phyloP scores from a whole-genome alignment of 2,329 filamentous ascomycete genomes.

The Verticillium zaregamsianum region DNA sequence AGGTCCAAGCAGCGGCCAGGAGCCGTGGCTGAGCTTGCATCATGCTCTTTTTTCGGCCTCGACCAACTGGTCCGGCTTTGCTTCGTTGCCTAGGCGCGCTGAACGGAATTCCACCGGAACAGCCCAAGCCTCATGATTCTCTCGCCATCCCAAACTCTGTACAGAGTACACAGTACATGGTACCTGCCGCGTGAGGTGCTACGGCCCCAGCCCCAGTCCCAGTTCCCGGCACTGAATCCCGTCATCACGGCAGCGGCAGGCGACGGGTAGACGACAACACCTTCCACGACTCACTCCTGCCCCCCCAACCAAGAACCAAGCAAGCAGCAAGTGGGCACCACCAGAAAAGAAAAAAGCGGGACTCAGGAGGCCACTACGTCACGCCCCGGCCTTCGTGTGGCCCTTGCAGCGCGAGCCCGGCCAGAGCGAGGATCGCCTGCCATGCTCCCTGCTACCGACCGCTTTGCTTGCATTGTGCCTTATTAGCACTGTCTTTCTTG shows the following conservation, averaged over 20 bases:
- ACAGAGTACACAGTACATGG: not conserved
- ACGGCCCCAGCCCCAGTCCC: not conserved
- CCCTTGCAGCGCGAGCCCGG: slow-evolving; percentile 9
- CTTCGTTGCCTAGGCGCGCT: not conserved
- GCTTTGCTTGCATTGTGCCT: too few species aligned
- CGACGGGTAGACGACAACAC: not conserved
- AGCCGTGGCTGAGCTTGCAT: not conserved
- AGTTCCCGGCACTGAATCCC: not conserved
- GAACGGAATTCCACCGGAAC: not conserved
- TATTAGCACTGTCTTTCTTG: not conserved
- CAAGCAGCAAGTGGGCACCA: not conserved
- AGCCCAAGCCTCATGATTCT: not conserved
- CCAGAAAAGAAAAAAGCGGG: slow-evolving; percentile 7
- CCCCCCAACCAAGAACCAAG: not conserved
- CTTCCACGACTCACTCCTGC: not conserved
- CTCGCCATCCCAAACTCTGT: not conserved
- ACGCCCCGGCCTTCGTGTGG: slow-evolving; percentile 8
- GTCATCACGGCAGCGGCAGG: not conserved
- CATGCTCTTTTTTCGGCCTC: not conserved
- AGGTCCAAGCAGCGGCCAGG: not conserved
- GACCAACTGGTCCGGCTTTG: not conserved
- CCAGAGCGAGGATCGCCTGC: not conserved
- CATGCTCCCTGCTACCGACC: not conserved
- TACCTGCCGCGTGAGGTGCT: not conserved
- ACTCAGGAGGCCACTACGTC: slow-evolving; percentile 11